Evolutionary conservation across 2,329 filamentous ascomycete genomes (phyloP), one percentile per base, ranked within the genome.

Genomic region (Fusarium devonianum): DNA sequence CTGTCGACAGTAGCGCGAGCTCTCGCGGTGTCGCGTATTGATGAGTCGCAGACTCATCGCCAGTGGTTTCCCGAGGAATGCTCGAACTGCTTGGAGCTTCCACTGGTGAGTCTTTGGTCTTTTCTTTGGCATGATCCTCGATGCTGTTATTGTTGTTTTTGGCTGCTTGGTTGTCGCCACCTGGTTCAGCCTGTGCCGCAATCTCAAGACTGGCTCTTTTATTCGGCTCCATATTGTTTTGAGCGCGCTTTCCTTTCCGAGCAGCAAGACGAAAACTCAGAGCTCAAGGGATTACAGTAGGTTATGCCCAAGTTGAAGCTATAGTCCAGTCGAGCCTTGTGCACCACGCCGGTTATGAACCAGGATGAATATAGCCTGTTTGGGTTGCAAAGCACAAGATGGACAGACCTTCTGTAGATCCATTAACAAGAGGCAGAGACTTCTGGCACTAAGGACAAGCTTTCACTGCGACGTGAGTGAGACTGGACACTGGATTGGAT

Each of bases 21-120:
- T 53, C 50, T 30, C 30, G 29, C 11, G 50, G 50, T 26, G 40
- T 49, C 10, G 50, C 50, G 8, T 53, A 53, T 22, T 53, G 45
- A 25, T 49, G 40, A 17, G 25, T 21, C 6, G 26, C 9, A 4
- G 45, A 2, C 13, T 38, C 44, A 26, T 53, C 50, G 18, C 18
- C 29, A 29, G 11, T 23, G 2, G 10, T 14, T 5, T 2, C 14
- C 4, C 13, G 29, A 1, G 4, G 39, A 5, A 13, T 29, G 2
- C 10, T 7, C 21, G 17, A 17, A 11, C 29, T 38, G 14, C 25
- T 41, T 30, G 28, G 40, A 4, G 30, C 12, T n/a, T 43, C 43
- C 29, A 14, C 17, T 25, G 36, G 11, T 13, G 40, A 22, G 8
- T 6, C 21, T 7, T 13, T 26, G 11, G 8, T 18, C 18, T 16